Evolutionary conservation across 345 rosid species (phyloP), one percentile per base, ranked within the genome.

Genomic region (Aquilaria malaccensis): DNA sequence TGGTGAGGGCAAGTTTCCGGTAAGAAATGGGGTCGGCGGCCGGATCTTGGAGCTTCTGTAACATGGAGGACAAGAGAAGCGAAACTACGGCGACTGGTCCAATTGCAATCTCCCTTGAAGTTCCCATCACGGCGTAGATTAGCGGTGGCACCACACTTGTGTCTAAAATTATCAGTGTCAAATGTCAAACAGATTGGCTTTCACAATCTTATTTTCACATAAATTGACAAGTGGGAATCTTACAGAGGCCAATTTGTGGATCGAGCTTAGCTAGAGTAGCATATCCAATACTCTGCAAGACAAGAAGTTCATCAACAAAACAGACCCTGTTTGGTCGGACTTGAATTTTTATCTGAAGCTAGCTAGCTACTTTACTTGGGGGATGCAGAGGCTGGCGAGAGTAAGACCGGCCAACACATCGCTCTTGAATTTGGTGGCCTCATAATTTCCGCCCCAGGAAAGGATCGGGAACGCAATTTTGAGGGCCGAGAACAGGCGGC

Each of bases 81-180:
- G 98, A 92, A 61, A 89, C 88, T 30, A 92, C 97, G 6, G 98
- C 97, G 13, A 92, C 97, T 6, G 97, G 98, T 72, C 97, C 98
- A 45, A 87, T 82, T 13, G 95, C 98, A 56, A 92, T 72, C 72
- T 92, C 97, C 53, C 87, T 85, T 63, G 98, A 92, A 55, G 97
- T 87, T 66, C 98, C 98, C 97, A 89, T 87, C 50, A 81, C 50
- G 32, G 98, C 95, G 61, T 92, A 92, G 6, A 92, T 77, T 50
- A 92, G 78, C 53, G 98, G 97, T 7, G 98, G 98, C 30, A 89
- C 77, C 32, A 87, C 93, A 59, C 95, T 92, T 1, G 98, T 78
- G 69, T 92, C 98, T 89, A 78, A 56, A 14, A 31, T 61, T 2
- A 70, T 22, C 4, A 10, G 9, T 13, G 47, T 22, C 22, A 22